Conservation (phyloP, 495 filamentous ascomycete species). For the Hypoxylon fragiforme region DNA sequence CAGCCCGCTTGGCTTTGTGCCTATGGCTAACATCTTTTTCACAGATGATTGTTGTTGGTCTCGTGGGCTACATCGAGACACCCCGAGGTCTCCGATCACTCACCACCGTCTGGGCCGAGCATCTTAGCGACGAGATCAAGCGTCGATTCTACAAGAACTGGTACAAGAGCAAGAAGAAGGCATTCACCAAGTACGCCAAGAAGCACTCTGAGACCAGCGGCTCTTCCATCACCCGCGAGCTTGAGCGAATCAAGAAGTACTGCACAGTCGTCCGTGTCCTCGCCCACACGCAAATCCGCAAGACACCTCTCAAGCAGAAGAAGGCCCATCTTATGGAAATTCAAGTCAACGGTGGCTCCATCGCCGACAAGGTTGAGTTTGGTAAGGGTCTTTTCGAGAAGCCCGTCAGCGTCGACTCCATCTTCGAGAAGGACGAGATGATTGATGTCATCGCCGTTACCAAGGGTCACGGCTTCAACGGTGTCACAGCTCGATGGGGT, state of each 20-base stretch:
- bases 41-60: slow-evolving; percentile 97
- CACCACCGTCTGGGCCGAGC: slow-evolving; percentile 99
- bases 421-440: slow-evolving; percentile 99
- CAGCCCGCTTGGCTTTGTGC: slow-evolving; percentile 64
- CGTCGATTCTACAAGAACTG: slow-evolving; percentile 99
- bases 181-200: slow-evolving; percentile 99
- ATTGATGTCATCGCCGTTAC: slow-evolving; percentile 99
- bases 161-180: slow-evolving; percentile 99
- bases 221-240: slow-evolving; percentile 88
- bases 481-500: slow-evolving; percentile 98
- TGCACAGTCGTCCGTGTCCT: slow-evolving; percentile 99
- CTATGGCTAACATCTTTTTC: slow-evolving; percentile 64
- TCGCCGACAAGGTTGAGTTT: slow-evolving; percentile 95
- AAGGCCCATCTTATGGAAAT: slow-evolving; percentile 99
- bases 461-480: slow-evolving; percentile 97
- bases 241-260: slow-evolving; percentile 99
- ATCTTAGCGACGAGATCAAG: slow-evolving; percentile 97
- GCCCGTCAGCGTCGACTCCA: slow-evolving; percentile 84
- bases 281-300: slow-evolving; percentile 98
- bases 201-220: slow-evolving; percentile 93
- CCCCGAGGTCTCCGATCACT: slow-evolving; percentile 99
- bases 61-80: slow-evolving; percentile 99
- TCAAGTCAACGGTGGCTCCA: slow-evolving; percentile 96
- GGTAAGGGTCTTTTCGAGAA: slow-evolving; percentile 96
- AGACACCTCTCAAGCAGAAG: slow-evolving; percentile 99